A percentile compares a stretch with the other conserved stretches of the same genome.
These are phyloP conservation scores for Raphanus raphanistrum DNA, from an alignment of 345 rosid genomes.

Conservation along the genomic window DNA sequence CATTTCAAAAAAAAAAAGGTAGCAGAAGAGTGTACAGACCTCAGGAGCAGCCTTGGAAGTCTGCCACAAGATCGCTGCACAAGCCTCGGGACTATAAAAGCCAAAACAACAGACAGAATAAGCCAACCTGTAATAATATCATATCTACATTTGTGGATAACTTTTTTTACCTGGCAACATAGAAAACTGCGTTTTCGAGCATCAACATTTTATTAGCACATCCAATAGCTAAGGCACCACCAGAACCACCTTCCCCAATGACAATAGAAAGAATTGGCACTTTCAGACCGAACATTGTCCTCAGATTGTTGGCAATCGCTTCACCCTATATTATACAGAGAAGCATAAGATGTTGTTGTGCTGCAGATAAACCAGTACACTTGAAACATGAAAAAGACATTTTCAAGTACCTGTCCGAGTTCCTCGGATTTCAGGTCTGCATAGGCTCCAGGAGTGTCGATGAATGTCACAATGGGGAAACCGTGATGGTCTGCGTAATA, in stretches of 20 bases:
- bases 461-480: slow-evolving; percentile 75
- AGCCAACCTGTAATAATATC: background rate
- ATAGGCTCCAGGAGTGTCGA: slow-evolving; percentile 84
- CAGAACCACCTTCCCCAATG: slow-evolving; percentile 99
- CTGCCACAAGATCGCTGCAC: slow-evolving; percentile 97
- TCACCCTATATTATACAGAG: slow-evolving; percentile 60
- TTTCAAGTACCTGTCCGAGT: slow-evolving; percentile 60
- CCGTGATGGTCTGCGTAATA: slow-evolving; percentile 84
- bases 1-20: background rate
- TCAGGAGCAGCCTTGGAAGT: slow-evolving; percentile 86
- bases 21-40: slow-evolving; percentile 45
- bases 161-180: slow-evolving; percentile 77
- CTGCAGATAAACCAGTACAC: slow-evolving; percentile 18
- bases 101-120: slow-evolving; percentile 3
- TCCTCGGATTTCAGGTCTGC: slow-evolving; percentile 83
- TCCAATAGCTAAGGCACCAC: slow-evolving; percentile 97
- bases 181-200: slow-evolving; percentile 97
- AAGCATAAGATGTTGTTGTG: background rate
- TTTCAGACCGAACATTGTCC: slow-evolving; percentile 94
- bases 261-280: slow-evolving; percentile 93
- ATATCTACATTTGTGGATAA: background rate
- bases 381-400: background rate
- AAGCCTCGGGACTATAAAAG: slow-evolving; percentile 86
- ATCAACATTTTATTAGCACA: slow-evolving; percentile 89
- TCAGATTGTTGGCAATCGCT: slow-evolving; percentile 93